These are phyloP conservation scores for Alternaria consortialis DNA, from an alignment of 2,329 filamentous ascomycete species.

Conservation along the genomic window DNA sequence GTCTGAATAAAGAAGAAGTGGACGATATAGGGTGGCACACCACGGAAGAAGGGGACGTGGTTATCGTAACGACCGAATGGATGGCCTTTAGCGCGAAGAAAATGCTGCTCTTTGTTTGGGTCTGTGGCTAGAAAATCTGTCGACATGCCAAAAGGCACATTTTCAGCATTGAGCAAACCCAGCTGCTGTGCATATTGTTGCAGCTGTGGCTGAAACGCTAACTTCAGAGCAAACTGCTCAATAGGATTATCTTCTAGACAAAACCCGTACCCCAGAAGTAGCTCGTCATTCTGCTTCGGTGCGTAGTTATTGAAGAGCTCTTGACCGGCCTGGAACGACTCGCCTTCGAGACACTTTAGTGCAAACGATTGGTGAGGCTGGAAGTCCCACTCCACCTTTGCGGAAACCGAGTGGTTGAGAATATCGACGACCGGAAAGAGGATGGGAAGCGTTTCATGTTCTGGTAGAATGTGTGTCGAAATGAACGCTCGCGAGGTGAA, in stretches of 20 bases:
- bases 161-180: constrained; percentile 24
- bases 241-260: constrained; percentile 58
- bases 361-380: constrained; percentile 45
- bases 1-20: constrained; percentile 43
- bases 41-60: constrained; percentile 40
- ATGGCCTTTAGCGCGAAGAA: constrained; percentile 44
- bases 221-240: constrained; percentile 56
- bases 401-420: constrained; percentile 58
- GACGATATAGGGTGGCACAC: constrained; percentile 46
- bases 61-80: constrained; percentile 47
- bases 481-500: constrained; percentile 62
- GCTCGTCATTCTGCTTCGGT: constrained; percentile 62
- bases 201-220: constrained; percentile 52
- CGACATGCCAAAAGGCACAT: constrained; percentile 41
- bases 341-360: constrained; percentile 50
- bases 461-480: constrained; percentile 49
- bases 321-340: constrained; percentile 46
- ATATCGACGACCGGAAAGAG: constrained; percentile 62
- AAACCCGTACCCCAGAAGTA: constrained; percentile 64
- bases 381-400: constrained; percentile 59
- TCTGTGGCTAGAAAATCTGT: constrained; percentile 29
- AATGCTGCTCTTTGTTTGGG: constrained; percentile 41
- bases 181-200: constrained; percentile 29
- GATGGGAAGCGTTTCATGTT: constrained; percentile 46
- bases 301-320: constrained; percentile 65